Base-by-base conservation (phyloP, 2,329 filamentous ascomycete genomes). In the Dichotomopilus funicola region DNA sequence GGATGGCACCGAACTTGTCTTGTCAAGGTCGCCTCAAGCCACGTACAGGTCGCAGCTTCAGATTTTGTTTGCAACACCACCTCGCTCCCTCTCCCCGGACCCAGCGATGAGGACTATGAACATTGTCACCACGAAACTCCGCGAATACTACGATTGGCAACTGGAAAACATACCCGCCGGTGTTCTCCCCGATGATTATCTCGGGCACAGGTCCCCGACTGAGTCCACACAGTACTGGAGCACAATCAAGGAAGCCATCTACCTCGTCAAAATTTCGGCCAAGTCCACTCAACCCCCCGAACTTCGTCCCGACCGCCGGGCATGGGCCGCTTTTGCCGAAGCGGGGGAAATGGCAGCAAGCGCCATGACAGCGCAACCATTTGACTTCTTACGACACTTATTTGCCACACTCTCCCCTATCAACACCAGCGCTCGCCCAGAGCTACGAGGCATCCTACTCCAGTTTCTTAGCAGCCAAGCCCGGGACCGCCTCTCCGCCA, bases 351-450 rank as follows among this genome's bases (percentile, higher is more conserved):
- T 60, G 13, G 63, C 63, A 8, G 57, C 59, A 3, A 53, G 51
- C 7, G 63, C 62, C 54, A 65, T 65, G 63, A 60, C 47, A 2
- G 54, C 53, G 6, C 63, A 65, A 7, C 63, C 63, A 1, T 65
- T 65, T 44, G 63, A 65, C 43, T 65, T 65, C 43, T 42, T 65
- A n/a, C 60, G 62, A 13, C 63, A 65, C 48, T 58, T 64, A 11
- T 62, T 65, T 33, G 54, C 63, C 6, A 63, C 60, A 3, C 63
- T 65, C n/a, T 64, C 63, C 2, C 63, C 62, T 6, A 57, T 58
- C 45, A 65, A 65, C 51, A 59, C 59, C 48, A 61, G 61, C 38
- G 62, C 59, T n/a, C 61, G 60, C 2, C 63, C 63, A 1, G 62
- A 64, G 52, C 57, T 65, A 12, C 61, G 63, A n/a, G 37, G 41